Percentiles rank a stretch among this genome's conserved stretches.
Conservation (phyloP, 176 grass and related monocot species). For the Oryza officinalis region DNA sequence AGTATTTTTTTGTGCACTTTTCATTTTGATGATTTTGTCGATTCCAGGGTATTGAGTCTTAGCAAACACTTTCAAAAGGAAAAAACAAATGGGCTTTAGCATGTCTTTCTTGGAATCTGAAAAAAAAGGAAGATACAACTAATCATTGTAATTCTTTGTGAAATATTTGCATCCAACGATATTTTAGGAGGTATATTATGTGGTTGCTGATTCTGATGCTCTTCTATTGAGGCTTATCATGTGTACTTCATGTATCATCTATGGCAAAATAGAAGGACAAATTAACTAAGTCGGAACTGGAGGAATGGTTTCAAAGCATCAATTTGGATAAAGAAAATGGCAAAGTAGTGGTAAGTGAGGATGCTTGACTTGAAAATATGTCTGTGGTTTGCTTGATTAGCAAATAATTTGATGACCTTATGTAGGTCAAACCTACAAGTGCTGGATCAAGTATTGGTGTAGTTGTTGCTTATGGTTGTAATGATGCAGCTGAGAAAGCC, state of each 20-base stretch:
- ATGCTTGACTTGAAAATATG: constrained; percentile 20
- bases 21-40: background rate
- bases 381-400: constrained; percentile 32
- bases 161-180: background rate
- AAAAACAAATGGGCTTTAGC: background rate
- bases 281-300: constrained; percentile 46
- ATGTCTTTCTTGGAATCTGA: background rate
- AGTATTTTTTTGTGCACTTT: background rate
- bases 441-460: constrained; percentile 94
- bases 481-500: constrained; percentile 77
- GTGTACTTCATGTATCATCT: constrained; percentile 10
- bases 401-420: constrained; percentile 28
- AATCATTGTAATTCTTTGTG: background rate
- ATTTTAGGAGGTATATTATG: background rate
- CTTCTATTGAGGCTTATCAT: constrained; percentile 10
- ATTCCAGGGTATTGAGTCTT: background rate
- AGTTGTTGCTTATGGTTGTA: constrained; percentile 71
- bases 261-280: constrained; percentile 54
- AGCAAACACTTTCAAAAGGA: background rate
- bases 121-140: background rate
- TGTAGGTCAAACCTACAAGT: constrained; percentile 80
- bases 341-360: constrained; percentile 73
- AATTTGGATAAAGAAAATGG: constrained; percentile 70
- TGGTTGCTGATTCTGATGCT: constrained; percentile 24
- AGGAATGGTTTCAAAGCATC: constrained; percentile 63